A percentile compares a stretch with the other conserved stretches of the same genome.
Evolutionary conservation across 495 filamentous ascomycete species (phyloP).

Genomic region (Opeltia flavorubescens): DNA sequence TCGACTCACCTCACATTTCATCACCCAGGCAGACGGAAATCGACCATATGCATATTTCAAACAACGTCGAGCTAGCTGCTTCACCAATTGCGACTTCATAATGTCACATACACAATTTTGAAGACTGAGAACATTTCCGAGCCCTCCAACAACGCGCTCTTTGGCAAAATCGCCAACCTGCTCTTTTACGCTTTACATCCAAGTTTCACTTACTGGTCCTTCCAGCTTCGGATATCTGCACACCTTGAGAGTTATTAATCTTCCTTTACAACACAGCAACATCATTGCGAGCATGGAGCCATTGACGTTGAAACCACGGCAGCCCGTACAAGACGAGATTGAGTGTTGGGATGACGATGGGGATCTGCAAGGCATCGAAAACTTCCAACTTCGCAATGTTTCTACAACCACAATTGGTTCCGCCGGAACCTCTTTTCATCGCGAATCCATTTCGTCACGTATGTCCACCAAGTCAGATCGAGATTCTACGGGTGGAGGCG

Average conservation of each 20-base stretch:
- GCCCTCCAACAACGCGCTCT: no score
- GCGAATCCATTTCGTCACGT: conserved; percentile 65
- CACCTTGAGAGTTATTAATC: neutral
- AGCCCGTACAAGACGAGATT: conserved; percentile 41
- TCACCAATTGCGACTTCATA: neutral
- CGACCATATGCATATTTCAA: neutral
- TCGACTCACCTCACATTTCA: neutral
- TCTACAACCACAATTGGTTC: conserved; percentile 41
- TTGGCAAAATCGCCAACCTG: no score
- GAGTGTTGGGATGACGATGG: conserved; percentile 89
- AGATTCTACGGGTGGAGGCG: conserved; percentile 52
- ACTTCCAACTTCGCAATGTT: conserved; percentile 50
- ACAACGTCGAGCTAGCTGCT: neutral
- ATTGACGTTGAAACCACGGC: conserved; percentile 39
- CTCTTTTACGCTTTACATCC: no score
- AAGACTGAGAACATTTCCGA: no score
- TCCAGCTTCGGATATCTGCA: neutral
- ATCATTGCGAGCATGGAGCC: conserved; percentile 30
- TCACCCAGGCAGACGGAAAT: neutral
- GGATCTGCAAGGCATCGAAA: conserved; percentile 60
- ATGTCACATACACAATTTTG: no score
- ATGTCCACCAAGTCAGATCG: conserved; percentile 68
- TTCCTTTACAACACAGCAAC: neutral
- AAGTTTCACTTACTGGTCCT: no score
- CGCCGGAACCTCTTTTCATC: conserved; percentile 32